phyloP scores from a whole-genome alignment of 257 asterid genomes.

The Primulina tabacum region DNA sequence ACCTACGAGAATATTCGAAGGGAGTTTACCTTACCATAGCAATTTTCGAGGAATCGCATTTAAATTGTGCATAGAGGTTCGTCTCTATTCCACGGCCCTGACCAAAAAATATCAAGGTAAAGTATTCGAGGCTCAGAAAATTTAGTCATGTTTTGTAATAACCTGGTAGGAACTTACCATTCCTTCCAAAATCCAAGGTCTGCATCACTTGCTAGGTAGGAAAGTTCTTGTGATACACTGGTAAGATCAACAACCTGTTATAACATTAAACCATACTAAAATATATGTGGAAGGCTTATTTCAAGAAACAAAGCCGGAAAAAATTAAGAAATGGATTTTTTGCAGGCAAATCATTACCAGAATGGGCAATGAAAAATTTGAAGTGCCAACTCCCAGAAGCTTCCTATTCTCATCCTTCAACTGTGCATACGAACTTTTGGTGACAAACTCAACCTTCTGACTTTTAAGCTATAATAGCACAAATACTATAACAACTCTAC shows the following conservation, averaged over 20 bases:
- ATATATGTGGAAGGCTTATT: constrained; percentile 19
- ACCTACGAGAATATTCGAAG: constrained; percentile 3
- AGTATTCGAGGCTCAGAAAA: constrained; percentile 12
- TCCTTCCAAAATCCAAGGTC: constrained; percentile 94
- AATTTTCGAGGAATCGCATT: constrained; percentile 87
- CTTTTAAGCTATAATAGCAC: constrained; percentile 16
- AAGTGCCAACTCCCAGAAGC: constrained; percentile 77
- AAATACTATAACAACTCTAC: constrained; percentile 19
- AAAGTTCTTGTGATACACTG: constrained; percentile 86
- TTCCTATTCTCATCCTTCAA: constrained; percentile 80
- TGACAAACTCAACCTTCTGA: constrained; percentile 24
- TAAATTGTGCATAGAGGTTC: constrained; percentile 86
- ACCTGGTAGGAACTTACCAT: constrained; percentile 50
- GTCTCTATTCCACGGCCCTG: constrained; percentile 99
- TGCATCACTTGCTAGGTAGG: constrained; percentile 81
- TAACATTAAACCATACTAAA: constrained; percentile 19
- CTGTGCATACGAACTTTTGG: constrained; percentile 37
- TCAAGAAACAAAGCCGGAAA: not conserved
- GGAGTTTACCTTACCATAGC: constrained; percentile 63
- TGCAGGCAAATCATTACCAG: constrained; percentile 96
- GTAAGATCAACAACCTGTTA: constrained; percentile 79
- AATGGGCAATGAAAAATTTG: constrained; percentile 77
- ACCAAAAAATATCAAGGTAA: constrained; percentile 7
- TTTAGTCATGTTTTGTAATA: no score
- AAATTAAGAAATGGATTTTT: constrained; percentile 34